phyloP scores from a whole-genome alignment of 164 flowering plant species.

The Nymphaea thermarum region DNA sequence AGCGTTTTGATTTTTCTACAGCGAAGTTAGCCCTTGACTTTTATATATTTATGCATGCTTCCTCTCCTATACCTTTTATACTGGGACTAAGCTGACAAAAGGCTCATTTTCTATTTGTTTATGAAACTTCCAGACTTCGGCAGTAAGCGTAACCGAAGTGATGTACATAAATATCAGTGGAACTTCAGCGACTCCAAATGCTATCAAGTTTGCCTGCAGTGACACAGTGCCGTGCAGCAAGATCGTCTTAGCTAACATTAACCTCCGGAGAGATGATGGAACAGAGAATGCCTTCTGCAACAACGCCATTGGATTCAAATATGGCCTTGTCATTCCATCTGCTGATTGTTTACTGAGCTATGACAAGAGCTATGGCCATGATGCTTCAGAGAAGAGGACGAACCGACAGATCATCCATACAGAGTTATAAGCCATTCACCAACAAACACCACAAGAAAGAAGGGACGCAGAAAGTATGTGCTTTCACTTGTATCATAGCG shows the following conservation, averaged over 20 bases:
- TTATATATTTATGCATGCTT: not conserved
- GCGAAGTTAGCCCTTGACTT: no score
- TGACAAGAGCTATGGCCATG: not conserved
- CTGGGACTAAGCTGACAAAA: not conserved
- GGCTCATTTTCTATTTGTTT: not conserved
- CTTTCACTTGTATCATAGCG: no score
- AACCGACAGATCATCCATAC: not conserved
- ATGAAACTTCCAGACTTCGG: conserved; percentile 43
- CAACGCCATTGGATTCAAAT: conserved; percentile 57
- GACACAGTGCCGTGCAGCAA: conserved; percentile 79
- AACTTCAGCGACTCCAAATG: conserved; percentile 56
- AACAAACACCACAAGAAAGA: not conserved
- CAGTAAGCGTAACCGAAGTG: conserved; percentile 69
- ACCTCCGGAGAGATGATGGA: conserved; percentile 44
- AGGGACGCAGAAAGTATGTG: no score
- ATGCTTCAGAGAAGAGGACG: not conserved
- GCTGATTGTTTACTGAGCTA: conserved; percentile 49
- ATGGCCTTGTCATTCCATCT: conserved; percentile 60
- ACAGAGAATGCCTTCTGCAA: conserved; percentile 71
- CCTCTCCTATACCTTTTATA: not conserved
- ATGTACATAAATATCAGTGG: conserved; percentile 78
- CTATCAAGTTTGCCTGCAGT: conserved; percentile 91
- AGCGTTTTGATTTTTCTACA: no score
- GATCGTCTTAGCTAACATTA: conserved; percentile 56
- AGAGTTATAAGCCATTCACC: not conserved